phyloP scores from a whole-genome alignment of 129 eudicot species.

The Chrysanthemum seticuspe region DNA sequence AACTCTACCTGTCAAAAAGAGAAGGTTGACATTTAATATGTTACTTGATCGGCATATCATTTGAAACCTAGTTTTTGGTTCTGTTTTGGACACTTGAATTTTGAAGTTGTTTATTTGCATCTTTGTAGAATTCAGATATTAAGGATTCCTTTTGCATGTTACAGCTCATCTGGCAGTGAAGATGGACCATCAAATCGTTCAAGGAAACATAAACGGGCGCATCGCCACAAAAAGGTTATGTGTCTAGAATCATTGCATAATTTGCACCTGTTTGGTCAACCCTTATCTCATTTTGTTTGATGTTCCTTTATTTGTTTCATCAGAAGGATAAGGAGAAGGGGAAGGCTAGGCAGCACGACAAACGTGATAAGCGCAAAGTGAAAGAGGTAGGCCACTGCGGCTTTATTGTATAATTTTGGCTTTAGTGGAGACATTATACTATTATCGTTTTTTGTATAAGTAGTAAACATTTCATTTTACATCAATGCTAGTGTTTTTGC shows the following conservation, averaged over 20 bases:
- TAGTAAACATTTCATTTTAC: too few relatives aligned
- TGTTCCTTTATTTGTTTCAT: slow-evolving; percentile 31
- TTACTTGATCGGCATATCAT: too few relatives aligned
- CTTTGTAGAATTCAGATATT: not conserved
- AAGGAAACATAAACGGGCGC: slow-evolving; percentile 57
- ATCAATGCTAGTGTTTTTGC: not conserved
- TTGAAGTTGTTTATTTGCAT: not conserved
- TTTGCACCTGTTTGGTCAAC: not conserved
- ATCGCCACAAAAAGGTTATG: slow-evolving; percentile 65
- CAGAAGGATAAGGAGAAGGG: slow-evolving; percentile 77
- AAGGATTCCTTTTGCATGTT: slow-evolving; percentile 12
- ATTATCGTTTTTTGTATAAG: too few relatives aligned
- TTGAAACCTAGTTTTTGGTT: too few relatives aligned
- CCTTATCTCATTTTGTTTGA: slow-evolving; percentile 16
- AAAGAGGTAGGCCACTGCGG: slow-evolving; percentile 66
- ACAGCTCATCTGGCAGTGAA: slow-evolving; percentile 78
- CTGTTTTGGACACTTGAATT: not conserved
- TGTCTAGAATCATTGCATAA: not conserved
- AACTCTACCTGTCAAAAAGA: too few relatives aligned
- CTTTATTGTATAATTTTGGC: not conserved
- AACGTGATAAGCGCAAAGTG: slow-evolving; percentile 65
- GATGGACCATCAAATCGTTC: slow-evolving; percentile 56
- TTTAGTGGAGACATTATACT: too few relatives aligned
- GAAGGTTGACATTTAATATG: too few relatives aligned
- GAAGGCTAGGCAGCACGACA: slow-evolving; percentile 60